Evolutionary conservation across 306 rosid genomes (phyloP).

Genomic region (Cicer pinnatifidum): DNA sequence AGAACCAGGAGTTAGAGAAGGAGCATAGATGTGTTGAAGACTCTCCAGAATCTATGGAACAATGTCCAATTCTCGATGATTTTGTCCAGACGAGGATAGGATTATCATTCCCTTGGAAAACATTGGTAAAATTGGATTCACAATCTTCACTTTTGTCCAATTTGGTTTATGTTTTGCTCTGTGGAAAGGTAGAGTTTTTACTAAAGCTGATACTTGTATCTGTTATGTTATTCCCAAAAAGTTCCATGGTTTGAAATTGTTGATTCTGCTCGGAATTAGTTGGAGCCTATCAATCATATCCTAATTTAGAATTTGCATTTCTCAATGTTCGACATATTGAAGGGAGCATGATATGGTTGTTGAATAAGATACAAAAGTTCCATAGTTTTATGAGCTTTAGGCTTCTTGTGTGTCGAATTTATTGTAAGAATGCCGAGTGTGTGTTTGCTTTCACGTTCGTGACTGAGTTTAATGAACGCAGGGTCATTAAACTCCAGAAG

Average conservation of each 20-base stretch:
- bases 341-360: constrained; percentile 16
- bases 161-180: constrained; percentile 47
- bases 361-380: constrained; percentile 31
- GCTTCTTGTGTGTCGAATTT: constrained; percentile 14
- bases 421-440: not conserved
- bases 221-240: constrained; percentile 36
- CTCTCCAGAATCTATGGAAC: constrained; percentile 53
- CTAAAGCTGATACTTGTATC: constrained; percentile 34
- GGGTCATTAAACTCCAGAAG: not conserved
- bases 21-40: constrained; percentile 49
- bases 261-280: constrained; percentile 16
- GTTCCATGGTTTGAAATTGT: constrained; percentile 27
- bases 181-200: constrained; percentile 58
- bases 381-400: constrained; percentile 1
- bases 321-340: constrained; percentile 26
- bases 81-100: constrained; percentile 47
- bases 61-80: constrained; percentile 66
- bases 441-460: not conserved
- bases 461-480: not conserved
- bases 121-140: constrained; percentile 36
- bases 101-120: constrained; percentile 47
- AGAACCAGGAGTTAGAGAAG: constrained; percentile 53
- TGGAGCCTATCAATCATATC: constrained; percentile 10
- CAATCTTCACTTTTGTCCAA: constrained; percentile 44
- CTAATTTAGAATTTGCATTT: constrained; percentile 12